These are phyloP conservation scores for Russula emetica DNA, from an alignment of 768 basidiomycete genomes.

Conservation along the genomic window DNA sequence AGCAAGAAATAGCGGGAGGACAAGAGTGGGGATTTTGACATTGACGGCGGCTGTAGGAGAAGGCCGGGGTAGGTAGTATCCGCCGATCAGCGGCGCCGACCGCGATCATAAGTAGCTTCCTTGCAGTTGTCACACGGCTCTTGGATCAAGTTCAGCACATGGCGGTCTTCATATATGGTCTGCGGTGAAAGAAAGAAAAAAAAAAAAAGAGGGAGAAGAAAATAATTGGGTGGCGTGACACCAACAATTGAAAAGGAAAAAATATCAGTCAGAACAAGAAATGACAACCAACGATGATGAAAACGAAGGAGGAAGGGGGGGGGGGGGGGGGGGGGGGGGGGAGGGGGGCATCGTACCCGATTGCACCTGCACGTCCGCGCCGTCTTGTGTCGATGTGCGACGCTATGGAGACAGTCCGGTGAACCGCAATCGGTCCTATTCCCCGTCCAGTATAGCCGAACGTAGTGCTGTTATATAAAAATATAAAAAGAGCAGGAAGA, in stretches of 20 bases:
- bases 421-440: slow-evolving; percentile 51
- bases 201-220: background rate
- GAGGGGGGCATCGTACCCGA: slow-evolving; percentile 33
- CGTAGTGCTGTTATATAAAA: slow-evolving; percentile 52
- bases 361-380: slow-evolving; percentile 56
- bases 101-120: slow-evolving; percentile 36
- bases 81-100: slow-evolving; percentile 27
- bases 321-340: background rate
- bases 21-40: background rate
- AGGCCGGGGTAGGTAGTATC: slow-evolving; percentile 1
- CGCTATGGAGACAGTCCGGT: slow-evolving; percentile 50
- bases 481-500: background rate
- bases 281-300: background rate
- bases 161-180: slow-evolving; percentile 41
- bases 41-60: background rate
- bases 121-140: slow-evolving; percentile 56
- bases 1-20: slow-evolving; percentile 11
- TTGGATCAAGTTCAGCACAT: slow-evolving; percentile 63
- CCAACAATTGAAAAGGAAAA: background rate
- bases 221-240: background rate
- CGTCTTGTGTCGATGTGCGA: slow-evolving; percentile 54
- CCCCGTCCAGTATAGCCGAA: slow-evolving; percentile 60
- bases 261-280: slow-evolving; percentile 15
- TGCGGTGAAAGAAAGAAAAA: slow-evolving; percentile 18
- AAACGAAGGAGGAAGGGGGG: too few relatives aligned